phyloP scores from a whole-genome alignment of 768 basidiomycete genomes.

The Dentipellis sp. region DNA sequence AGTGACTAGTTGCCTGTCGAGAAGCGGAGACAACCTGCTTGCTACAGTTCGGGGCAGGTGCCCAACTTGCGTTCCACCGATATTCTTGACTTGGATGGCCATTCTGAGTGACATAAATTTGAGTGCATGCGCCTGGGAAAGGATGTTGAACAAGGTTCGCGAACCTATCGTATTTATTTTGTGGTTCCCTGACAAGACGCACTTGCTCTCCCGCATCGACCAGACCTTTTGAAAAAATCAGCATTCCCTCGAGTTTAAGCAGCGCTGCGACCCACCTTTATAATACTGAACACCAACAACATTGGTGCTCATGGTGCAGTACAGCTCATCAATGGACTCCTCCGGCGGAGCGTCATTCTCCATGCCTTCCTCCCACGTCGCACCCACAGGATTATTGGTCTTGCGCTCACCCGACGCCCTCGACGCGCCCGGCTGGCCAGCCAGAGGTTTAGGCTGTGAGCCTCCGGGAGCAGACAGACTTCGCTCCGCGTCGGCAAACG shows the following conservation, averaged over 20 bases:
- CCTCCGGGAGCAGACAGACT: constrained; percentile 7
- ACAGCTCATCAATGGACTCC: constrained; percentile 50
- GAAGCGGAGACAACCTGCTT: constrained; percentile 52
- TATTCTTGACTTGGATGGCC: constrained; percentile 78
- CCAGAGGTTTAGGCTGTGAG: constrained; percentile 8
- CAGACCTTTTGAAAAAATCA: constrained; percentile 36
- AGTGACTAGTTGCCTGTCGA: constrained; percentile 53
- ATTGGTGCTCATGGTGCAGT: constrained; percentile 45
- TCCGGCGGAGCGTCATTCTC: constrained; percentile 5
- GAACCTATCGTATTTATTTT: constrained; percentile 60
- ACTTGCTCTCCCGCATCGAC: constrained; percentile 80
- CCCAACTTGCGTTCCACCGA: constrained; percentile 65
- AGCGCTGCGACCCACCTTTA: constrained; percentile 31
- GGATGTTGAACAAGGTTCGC: background rate
- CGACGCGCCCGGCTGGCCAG: background rate
- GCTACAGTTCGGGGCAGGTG: constrained; percentile 63
- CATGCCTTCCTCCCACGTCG: constrained; percentile 14
- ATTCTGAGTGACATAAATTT: constrained; percentile 34
- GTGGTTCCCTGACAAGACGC: constrained; percentile 52
- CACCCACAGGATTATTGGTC: background rate
- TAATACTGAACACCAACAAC: constrained; percentile 87
- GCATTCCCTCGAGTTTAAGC: background rate
- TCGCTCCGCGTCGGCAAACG: constrained; percentile 7
- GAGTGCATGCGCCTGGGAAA: background rate
- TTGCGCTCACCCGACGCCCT: background rate